Conservation (phyloP, 2,329 filamentous ascomycete genomes). For the Chaetomium sp. region DNA sequence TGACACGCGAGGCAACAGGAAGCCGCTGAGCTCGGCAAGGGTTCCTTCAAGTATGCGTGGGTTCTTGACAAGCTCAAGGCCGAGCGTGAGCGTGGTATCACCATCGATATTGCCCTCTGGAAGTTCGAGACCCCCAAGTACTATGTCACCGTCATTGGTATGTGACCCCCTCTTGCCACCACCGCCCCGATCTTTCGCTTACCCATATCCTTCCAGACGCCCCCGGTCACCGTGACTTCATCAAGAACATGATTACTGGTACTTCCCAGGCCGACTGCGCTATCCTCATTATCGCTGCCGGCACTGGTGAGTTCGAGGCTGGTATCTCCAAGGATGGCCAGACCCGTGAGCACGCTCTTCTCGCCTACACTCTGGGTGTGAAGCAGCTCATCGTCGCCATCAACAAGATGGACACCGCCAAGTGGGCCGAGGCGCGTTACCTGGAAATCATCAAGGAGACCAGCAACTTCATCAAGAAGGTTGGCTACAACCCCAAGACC, state of each 20-base stretch:
- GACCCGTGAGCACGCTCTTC: slow-evolving; percentile 99
- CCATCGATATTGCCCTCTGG: slow-evolving; percentile 99
- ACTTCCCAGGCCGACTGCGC: slow-evolving; percentile 99
- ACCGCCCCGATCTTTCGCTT: slow-evolving; percentile 15
- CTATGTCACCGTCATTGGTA: slow-evolving; percentile 96
- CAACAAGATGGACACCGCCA: slow-evolving; percentile 99
- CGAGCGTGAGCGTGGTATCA: slow-evolving; percentile 99
- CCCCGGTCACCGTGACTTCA: slow-evolving; percentile 99
- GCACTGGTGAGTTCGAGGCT: slow-evolving; percentile 99
- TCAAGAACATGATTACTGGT: slow-evolving; percentile 99
- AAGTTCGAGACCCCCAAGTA: slow-evolving; percentile 99
- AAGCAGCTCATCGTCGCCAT: slow-evolving; percentile 99
- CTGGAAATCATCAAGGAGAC: slow-evolving; percentile 99
- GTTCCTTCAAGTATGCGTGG: slow-evolving; percentile 99
- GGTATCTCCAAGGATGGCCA: slow-evolving; percentile 99
- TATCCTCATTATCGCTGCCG: slow-evolving; percentile 99
- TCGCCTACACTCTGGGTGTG: slow-evolving; percentile 99
- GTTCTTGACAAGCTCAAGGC: slow-evolving; percentile 99
- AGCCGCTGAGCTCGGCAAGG: slow-evolving; percentile 98
- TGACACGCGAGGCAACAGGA: slow-evolving; percentile 54
- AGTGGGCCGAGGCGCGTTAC: slow-evolving; percentile 96
- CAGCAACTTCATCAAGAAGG: slow-evolving; percentile 99
- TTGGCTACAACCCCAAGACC: slow-evolving; percentile 99
- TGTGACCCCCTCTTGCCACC: slow-evolving; percentile 29
- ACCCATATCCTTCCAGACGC: slow-evolving; percentile 54